phyloP scores from a whole-genome alignment of 1,284 basidiomycete genomes.

The Xerocomus amazonicus region DNA sequence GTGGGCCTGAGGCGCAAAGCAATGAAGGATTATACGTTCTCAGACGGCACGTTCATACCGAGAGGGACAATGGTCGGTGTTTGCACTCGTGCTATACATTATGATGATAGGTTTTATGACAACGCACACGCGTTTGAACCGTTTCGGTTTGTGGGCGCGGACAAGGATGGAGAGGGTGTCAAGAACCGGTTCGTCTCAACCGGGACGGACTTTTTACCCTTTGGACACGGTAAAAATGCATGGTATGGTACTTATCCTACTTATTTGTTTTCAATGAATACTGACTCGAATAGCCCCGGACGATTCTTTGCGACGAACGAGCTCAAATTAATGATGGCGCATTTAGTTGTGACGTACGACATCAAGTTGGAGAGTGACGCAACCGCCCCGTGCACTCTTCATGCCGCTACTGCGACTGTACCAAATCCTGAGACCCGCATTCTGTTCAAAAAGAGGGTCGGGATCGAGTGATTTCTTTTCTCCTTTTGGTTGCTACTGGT shows the following conservation, averaged over 20 bases:
- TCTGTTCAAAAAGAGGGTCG: neutral
- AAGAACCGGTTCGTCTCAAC: constrained; percentile 21
- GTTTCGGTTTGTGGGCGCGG: neutral
- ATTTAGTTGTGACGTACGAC: neutral
- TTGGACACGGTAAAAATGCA: constrained; percentile 16
- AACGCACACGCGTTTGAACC: neutral
- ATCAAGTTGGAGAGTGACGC: neutral
- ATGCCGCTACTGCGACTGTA: neutral
- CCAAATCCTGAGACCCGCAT: neutral
- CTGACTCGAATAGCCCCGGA: constrained; percentile 7
- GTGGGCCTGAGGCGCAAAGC: neutral
- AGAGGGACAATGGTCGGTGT: neutral
- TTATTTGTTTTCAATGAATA: neutral
- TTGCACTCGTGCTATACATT: neutral
- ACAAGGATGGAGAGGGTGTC: constrained; percentile 5
- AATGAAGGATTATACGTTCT: neutral
- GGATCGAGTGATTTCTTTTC: neutral
- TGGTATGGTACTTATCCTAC: constrained; percentile 9
- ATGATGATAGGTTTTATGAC: neutral
- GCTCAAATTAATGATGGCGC: neutral
- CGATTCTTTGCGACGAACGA: constrained; percentile 14
- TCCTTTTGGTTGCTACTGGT: no score
- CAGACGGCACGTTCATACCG: neutral
- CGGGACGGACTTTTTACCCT: constrained; percentile 8
- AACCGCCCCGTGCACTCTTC: neutral